Evolutionary conservation across 371 early-diverging fungal genomes (phyloP).

Genomic region (Syncephalastrum sp.): DNA sequence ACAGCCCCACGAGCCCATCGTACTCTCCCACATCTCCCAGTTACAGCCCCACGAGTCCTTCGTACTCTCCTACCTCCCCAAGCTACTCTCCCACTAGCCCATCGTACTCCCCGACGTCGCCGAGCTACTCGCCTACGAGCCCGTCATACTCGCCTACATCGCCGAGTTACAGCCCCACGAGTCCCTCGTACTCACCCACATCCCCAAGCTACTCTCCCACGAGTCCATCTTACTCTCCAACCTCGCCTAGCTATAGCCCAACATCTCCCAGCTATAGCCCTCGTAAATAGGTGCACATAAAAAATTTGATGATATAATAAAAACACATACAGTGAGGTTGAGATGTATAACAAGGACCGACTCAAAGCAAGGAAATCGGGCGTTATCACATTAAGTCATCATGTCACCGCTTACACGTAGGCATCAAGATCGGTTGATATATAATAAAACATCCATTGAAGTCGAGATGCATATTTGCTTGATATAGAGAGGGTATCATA

Average conservation of each 20-base stretch:
- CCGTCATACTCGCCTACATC: slow-evolving; percentile 62
- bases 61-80: slow-evolving; percentile 67
- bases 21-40: slow-evolving; percentile 58
- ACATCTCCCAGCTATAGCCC: slow-evolving; percentile 74
- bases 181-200: slow-evolving; percentile 78
- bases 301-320: no score
- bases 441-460: no score
- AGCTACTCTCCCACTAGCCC: slow-evolving; percentile 70
- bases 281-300: no score
- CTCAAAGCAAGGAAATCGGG: no score
- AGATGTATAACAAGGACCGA: no score
- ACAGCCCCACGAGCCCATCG: slow-evolving; percentile 53
- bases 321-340: no score
- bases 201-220: slow-evolving; percentile 77
- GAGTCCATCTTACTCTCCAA: slow-evolving; percentile 49
- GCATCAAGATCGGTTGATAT: no score
- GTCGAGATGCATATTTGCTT: no score
- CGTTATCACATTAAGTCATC: no score
- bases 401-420: no score
- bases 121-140: slow-evolving; percentile 67
- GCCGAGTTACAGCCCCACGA: slow-evolving; percentile 71
- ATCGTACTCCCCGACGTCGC: slow-evolving; percentile 67
- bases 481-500: no score
- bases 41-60: slow-evolving; percentile 53
- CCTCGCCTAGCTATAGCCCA: slow-evolving; percentile 50